Conservation (phyloP, 2,329 filamentous ascomycete genomes). For the Sporothrix curviconia region DNA sequence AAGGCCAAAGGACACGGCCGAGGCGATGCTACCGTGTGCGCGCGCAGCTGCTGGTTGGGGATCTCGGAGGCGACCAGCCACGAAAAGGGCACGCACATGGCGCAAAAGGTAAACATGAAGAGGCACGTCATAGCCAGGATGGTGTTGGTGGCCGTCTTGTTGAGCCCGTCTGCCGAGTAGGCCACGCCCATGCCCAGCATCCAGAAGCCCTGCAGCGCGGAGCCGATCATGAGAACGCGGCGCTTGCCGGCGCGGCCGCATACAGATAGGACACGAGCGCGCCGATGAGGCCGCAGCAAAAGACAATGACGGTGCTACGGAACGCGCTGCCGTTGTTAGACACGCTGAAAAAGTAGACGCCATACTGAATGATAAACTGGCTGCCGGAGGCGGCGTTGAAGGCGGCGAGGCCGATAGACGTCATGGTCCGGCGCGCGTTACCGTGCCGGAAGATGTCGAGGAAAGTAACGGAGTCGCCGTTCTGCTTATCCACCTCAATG, state of each 20-base stretch:
- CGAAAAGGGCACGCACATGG: conserved; percentile 31
- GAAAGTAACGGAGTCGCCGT: too few species aligned
- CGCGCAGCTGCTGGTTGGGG: conserved; percentile 34
- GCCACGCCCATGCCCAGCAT: conserved; percentile 29
- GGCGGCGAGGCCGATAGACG: conserved; percentile 27
- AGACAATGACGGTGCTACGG: conserved; percentile 29
- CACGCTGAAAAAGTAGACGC: conserved; percentile 28
- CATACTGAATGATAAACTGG: conserved; percentile 28
- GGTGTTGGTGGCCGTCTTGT: conserved; percentile 21
- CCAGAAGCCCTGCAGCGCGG: conserved; percentile 27
- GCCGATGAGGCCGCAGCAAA: conserved; percentile 29
- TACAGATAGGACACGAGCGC: conserved; percentile 27
- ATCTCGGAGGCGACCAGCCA: conserved; percentile 36
- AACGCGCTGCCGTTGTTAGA: conserved; percentile 30
- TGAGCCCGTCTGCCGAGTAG: conserved; percentile 25
- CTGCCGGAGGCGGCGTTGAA: too few species aligned
- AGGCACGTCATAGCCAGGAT: conserved; percentile 29
- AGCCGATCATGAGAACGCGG: conserved; percentile 26
- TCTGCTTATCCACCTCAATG: too few species aligned
- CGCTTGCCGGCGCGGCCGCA: conserved; percentile 28
- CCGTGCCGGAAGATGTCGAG: conserved; percentile 29
- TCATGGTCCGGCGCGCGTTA: conserved; percentile 26
- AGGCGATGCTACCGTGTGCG: conserved; percentile 32
- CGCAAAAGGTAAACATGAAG: conserved; percentile 29
- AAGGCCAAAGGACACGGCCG: conserved; percentile 34